phyloP scores from a whole-genome alignment of 2,329 filamentous ascomycete genomes.

The Claviceps quebecensis region DNA sequence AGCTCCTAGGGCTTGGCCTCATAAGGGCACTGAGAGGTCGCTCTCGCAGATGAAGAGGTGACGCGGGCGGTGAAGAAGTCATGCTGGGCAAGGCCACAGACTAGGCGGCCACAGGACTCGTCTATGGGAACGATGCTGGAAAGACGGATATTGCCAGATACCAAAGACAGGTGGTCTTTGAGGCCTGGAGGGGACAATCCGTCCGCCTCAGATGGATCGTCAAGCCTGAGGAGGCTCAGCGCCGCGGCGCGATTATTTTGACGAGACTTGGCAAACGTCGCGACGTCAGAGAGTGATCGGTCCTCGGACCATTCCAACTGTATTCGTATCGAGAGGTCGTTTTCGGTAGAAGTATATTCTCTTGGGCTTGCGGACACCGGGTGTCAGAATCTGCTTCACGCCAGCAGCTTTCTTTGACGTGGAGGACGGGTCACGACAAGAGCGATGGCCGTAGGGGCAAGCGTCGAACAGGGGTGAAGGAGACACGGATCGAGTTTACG shows the following conservation, averaged over 20 bases:
- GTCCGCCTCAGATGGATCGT: slow-evolving; percentile 3
- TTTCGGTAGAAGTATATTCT: background rate
- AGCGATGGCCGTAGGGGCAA: background rate
- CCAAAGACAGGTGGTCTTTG: background rate
- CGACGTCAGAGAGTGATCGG: background rate
- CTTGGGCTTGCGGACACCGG: background rate
- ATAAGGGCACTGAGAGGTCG: slow-evolving; percentile 74
- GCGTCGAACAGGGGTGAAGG: background rate
- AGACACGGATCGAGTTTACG: background rate
- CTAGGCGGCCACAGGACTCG: background rate
- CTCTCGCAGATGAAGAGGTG: slow-evolving; percentile 42
- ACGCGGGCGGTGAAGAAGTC: slow-evolving; percentile 57
- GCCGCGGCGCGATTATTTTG: slow-evolving; percentile 4
- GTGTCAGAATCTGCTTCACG: background rate
- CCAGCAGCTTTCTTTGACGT: slow-evolving; percentile 1
- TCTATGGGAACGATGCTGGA: background rate
- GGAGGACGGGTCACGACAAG: background rate
- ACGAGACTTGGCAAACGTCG: slow-evolving; percentile 1
- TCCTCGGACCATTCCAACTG: background rate
- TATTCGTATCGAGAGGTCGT: background rate
- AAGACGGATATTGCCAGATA: background rate
- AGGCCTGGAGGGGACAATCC: background rate
- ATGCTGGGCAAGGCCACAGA: slow-evolving; percentile 25
- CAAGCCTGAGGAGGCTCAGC: slow-evolving; percentile 3
- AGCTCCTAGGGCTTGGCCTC: slow-evolving; percentile 57